phyloP scores from a whole-genome alignment of 176 grass and related monocot genomes.

The Phoenix dactylifera region DNA sequence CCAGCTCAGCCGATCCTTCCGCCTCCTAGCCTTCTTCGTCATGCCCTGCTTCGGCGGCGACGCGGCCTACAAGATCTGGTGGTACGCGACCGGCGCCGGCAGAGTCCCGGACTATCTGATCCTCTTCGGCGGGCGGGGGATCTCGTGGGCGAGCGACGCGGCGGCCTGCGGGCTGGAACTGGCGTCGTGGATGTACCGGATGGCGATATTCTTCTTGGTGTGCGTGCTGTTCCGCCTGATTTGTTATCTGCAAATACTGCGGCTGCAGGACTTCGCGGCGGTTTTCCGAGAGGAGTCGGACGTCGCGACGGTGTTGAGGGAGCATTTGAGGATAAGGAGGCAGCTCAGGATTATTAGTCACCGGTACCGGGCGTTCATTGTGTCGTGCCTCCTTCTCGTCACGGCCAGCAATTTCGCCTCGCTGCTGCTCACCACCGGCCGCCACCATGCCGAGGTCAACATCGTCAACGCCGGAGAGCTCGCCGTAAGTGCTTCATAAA shows the following conservation, averaged over 20 bases:
- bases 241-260: constrained; percentile 79
- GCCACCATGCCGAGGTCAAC: constrained; percentile 42
- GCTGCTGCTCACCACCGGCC: constrained; percentile 47
- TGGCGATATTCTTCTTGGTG: constrained; percentile 54
- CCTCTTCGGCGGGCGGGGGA: too few relatives aligned
- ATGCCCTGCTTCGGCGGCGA: not conserved
- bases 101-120: not conserved
- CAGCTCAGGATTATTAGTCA: constrained; percentile 79
- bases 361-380: constrained; percentile 61
- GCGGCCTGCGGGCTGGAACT: constrained; percentile 52
- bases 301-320: constrained; percentile 41
- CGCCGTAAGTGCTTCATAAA: constrained; percentile 28
- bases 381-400: constrained; percentile 52
- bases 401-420: constrained; percentile 73
- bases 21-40: not conserved
- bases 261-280: constrained; percentile 64
- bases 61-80: not conserved
- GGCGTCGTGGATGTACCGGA: constrained; percentile 62
- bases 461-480: constrained; percentile 63
- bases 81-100: not conserved
- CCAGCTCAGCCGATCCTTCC: not conserved
- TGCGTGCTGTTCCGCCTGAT: constrained; percentile 75
- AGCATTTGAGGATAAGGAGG: constrained; percentile 51
- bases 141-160: not conserved
- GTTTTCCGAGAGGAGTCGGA: constrained; percentile 53